Conservation (phyloP, 768 basidiomycete species). For the Boletus subparvulus region DNA sequence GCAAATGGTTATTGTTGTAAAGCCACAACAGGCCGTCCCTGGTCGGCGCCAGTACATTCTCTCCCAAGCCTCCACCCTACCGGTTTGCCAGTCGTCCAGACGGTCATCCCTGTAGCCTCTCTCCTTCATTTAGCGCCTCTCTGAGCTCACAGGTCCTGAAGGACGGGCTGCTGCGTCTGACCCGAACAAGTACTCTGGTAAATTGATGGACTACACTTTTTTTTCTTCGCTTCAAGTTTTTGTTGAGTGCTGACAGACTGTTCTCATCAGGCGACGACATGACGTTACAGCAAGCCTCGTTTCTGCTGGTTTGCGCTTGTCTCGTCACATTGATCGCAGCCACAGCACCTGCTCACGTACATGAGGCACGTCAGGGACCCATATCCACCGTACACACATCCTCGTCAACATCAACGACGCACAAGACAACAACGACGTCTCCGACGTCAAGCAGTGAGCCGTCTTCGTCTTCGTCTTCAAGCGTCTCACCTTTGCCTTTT, state of each 20-base stretch:
- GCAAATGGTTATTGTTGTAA: slow-evolving; percentile 10
- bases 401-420: slow-evolving; percentile 3
- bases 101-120: background rate
- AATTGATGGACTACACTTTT: background rate
- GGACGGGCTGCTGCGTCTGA: background rate
- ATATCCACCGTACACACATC: background rate
- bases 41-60: background rate
- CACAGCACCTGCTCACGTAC: slow-evolving; percentile 10
- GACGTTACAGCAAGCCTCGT: slow-evolving; percentile 8
- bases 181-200: background rate
- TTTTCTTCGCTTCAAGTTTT: background rate
- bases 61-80: slow-evolving; percentile 1
- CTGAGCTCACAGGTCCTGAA: background rate
- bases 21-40: background rate
- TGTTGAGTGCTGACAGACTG: background rate
- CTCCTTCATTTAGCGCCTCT: background rate
- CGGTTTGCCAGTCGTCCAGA: background rate
- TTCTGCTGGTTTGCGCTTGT: slow-evolving; percentile 7
- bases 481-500: background rate
- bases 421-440: slow-evolving; percentile 10
- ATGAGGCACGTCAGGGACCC: slow-evolving; percentile 26
- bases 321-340: slow-evolving; percentile 15
- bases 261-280: slow-evolving; percentile 8
- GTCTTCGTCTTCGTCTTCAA: slow-evolving; percentile 1
- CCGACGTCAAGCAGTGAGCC: slow-evolving; percentile 17